Base-by-base conservation (phyloP, 208 protist genomes). In the Endotrypanum monterogeii region DNA sequence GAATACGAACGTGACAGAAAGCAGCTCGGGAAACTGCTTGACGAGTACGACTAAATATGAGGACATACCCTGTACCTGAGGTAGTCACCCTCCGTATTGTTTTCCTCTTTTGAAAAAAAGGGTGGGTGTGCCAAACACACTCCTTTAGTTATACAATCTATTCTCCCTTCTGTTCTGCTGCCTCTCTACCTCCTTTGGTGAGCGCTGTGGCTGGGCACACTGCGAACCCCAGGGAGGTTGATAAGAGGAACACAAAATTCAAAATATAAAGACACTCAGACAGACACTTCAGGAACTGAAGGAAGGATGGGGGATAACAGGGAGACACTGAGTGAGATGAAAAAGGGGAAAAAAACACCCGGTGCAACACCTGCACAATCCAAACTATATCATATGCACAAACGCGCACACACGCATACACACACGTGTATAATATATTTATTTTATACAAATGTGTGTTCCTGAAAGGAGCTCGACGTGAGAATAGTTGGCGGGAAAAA, bases 261-360 rank as follows among this genome's bases (percentile, higher is more conserved):
- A 18, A 30, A 67, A 51, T 9, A 69, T 41, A 28, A n/a, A 56
- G 44, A 62, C n/a, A 14, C 23, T 66, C 44, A 30, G 66, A 30
- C 63, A 55, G 39, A 61, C 57, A n/a, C 48, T 18, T 28, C 32
- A 54, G 67, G 8, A 61, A 23, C 61, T 7, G 28, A 28, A 2
- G 12, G 35, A 39, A 16, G 41, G 44, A 56, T 41, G 50, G 25
- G 11, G 14, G 18, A 4, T 37, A 71, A 51, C 30, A 37, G 35
- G 35, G 69, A 46, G 60, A 44, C 20, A 11, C 62, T 30, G 39
- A 48, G 35, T 30, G 76, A 44, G 74, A 57, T 71, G 25, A 61
- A 73, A 74, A 61, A 44, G 32, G 52, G 12, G 44, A 6, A 48
- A 39, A 11, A 54, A 37, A 39, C 32, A 11, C 16, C n/a, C n/a